These are phyloP conservation scores for Zymoseptoria passerinii DNA, from an alignment of 2,329 filamentous ascomycete species.

Conservation along the genomic window DNA sequence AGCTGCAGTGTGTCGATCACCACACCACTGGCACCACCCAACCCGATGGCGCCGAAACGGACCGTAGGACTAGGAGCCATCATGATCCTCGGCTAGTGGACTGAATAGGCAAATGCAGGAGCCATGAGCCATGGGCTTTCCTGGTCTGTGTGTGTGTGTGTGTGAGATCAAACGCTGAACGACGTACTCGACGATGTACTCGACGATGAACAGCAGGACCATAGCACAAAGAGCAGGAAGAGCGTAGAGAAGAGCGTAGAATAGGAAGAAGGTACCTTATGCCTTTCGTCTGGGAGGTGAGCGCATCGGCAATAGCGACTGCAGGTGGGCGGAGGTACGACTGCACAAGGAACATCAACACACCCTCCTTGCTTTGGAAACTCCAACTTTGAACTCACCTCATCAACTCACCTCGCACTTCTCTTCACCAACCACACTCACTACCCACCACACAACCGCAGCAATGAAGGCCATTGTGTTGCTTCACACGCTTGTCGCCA, in stretches of 20 bases:
- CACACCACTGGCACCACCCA: too few relatives aligned
- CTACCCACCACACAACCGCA: neutral
- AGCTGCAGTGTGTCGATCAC: neutral
- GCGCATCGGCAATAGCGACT: neutral
- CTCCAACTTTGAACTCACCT: neutral
- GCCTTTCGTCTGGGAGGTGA: neutral
- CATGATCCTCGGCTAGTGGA: neutral
- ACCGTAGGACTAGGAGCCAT: neutral
- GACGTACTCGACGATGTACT: neutral
- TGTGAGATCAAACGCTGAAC: too few relatives aligned
- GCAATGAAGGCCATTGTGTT: constrained; percentile 14
- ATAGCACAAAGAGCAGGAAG: too few relatives aligned
- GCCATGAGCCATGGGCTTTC: too few relatives aligned
- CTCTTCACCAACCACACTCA: neutral
- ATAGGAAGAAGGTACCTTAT: too few relatives aligned
- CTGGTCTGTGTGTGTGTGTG: too few relatives aligned
- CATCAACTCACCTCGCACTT: neutral
- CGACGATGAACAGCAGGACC: neutral
- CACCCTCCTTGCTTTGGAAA: neutral
- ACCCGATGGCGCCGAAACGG: neutral
- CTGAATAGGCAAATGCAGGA: neutral
- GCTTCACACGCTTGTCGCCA: constrained; percentile 12
- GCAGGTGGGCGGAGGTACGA: neutral
- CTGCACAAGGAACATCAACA: neutral
- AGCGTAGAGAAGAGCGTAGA: too few relatives aligned